A percentile compares a stretch with the other conserved stretches of the same genome.
Evolutionary conservation across 2,329 filamentous ascomycete species (phyloP).

Genomic region (Teratosphaeriaceae sp.): DNA sequence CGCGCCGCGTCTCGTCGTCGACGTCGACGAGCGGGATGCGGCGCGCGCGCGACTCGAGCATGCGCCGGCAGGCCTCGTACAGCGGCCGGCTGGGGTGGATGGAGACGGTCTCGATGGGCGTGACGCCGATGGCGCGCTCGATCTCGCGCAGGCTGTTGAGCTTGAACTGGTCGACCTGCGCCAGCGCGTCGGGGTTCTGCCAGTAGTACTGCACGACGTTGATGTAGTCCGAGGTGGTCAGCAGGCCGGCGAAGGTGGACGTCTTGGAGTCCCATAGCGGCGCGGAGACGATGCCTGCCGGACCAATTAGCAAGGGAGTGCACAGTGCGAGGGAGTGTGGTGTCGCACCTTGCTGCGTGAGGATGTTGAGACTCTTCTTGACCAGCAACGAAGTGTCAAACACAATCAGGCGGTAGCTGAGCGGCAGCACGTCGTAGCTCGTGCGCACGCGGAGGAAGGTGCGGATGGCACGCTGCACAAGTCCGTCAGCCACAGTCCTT

Average conservation of each 20-base stretch:
- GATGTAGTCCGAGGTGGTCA: constrained; percentile 96
- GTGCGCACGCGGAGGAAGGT: constrained; percentile 94
- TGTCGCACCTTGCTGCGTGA: constrained; percentile 90
- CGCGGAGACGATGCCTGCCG: constrained; percentile 85
- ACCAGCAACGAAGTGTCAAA: constrained; percentile 93
- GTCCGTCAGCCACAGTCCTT: constrained; percentile 3
- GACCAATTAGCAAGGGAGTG: too few species aligned
- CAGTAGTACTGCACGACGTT: constrained; percentile 99
- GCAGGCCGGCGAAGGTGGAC: constrained; percentile 85
- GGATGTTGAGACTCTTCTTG: constrained; percentile 92
- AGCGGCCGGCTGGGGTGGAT: constrained; percentile 84
- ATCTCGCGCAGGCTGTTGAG: constrained; percentile 91
- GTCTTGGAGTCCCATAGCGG: constrained; percentile 93
- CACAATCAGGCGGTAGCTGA: constrained; percentile 92
- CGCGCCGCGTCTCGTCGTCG: constrained; percentile 86
- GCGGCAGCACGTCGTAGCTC: constrained; percentile 93
- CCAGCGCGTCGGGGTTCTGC: constrained; percentile 86
- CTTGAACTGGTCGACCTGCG: constrained; percentile 87
- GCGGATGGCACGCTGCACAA: constrained; percentile 71
- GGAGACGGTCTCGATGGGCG: constrained; percentile 90
- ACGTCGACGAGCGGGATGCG: constrained; percentile 90
- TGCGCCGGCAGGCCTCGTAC: constrained; percentile 90
- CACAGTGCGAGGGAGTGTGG: too few species aligned
- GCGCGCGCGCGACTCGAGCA: constrained; percentile 88
- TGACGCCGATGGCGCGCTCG: constrained; percentile 85